Base-by-base conservation (phyloP, 306 rosid genomes). In the Mimosa bimucronata region DNA sequence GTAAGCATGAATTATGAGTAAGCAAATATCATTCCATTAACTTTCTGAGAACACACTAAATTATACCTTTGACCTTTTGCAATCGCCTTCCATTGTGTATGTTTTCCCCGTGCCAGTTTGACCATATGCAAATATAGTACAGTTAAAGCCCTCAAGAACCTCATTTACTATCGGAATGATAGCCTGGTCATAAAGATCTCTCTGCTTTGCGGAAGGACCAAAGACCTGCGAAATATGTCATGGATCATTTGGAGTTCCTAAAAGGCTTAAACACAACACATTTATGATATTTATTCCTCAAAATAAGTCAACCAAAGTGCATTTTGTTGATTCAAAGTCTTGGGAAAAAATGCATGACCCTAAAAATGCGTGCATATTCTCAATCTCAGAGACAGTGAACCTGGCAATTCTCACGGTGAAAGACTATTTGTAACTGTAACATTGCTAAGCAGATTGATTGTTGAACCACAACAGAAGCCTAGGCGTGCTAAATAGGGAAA, bases 21-120 rank as follows among this genome's bases (percentile, higher is more conserved):
- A 4, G 40, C 29, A 70, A 25, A 30, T 30, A 26, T 12, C 30
- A 42, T 58, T 71, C 9, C 67, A 60, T 1, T n/a, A 71, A 15
- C 9, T 64, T 19, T 5, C 44, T 5, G 3, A 60, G 7, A 73
- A 66, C 25, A 42, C 38, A 46, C 31, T n/a, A 77, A 66, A 80
- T 58, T 10, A 7, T 79, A 91, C 95, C 95, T 89, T 88, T n/a
- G 95, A 62, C 84, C 87, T 87, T 81, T 91, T 91, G 79, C 88
- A 87, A 66, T 91, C 95, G 19, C 95, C 95, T 83, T 91, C 95
- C 95, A 91, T 91, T 3, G 94, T 90, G 74, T 88, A 88, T 0
- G 94, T 90, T 80, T 90, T 90, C 42, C 94, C 94, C 0, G 92
- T 91, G 71, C 95, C 95, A 23, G 95, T 91, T 82, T 91, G 95